Evolutionary conservation across 352 stramenopile species (phyloP).

Genomic region (Phytophthora hibernalis): DNA sequence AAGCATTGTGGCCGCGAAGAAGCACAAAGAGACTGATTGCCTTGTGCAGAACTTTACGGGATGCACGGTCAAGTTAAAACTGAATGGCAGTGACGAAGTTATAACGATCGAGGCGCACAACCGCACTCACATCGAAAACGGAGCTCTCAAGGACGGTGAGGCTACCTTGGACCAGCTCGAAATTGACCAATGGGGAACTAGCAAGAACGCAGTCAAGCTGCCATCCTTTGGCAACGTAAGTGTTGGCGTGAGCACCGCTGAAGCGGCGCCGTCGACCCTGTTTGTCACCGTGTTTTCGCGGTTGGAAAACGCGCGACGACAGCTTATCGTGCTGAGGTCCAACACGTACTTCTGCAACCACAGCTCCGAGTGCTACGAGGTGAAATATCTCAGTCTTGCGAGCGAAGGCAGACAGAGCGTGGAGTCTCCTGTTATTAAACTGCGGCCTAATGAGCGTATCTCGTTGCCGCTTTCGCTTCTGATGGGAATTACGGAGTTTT

Average conservation of each 20-base stretch:
- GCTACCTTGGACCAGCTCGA: constrained; percentile 54
- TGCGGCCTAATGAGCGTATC: constrained; percentile 71
- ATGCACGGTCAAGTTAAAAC: constrained; percentile 55
- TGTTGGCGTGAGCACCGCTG: constrained; percentile 54
- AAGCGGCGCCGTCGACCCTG: constrained; percentile 48
- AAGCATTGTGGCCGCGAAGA: constrained; percentile 43
- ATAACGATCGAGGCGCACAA: constrained; percentile 58
- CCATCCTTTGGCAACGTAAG: constrained; percentile 72
- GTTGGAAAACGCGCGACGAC: constrained; percentile 69
- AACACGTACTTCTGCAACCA: constrained; percentile 87
- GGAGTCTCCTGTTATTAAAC: constrained; percentile 65
- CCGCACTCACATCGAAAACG: constrained; percentile 53
- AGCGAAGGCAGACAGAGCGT: constrained; percentile 52
- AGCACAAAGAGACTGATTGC: constrained; percentile 53
- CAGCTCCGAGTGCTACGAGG: constrained; percentile 73
- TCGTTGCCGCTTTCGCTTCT: constrained; percentile 69
- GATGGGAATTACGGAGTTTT: constrained; percentile 88
- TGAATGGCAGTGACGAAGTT: constrained; percentile 55
- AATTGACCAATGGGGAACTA: constrained; percentile 70
- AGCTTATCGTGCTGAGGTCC: constrained; percentile 78
- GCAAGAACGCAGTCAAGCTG: constrained; percentile 44
- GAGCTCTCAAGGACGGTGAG: constrained; percentile 46
- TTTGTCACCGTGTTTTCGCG: constrained; percentile 76
- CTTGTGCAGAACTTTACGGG: constrained; percentile 80
- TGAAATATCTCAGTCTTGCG: constrained; percentile 77